Percentiles rank a stretch among this genome's conserved stretches.
Conservation (phyloP, 1,284 basidiomycete species). For the Rhodotorula sp. region DNA sequence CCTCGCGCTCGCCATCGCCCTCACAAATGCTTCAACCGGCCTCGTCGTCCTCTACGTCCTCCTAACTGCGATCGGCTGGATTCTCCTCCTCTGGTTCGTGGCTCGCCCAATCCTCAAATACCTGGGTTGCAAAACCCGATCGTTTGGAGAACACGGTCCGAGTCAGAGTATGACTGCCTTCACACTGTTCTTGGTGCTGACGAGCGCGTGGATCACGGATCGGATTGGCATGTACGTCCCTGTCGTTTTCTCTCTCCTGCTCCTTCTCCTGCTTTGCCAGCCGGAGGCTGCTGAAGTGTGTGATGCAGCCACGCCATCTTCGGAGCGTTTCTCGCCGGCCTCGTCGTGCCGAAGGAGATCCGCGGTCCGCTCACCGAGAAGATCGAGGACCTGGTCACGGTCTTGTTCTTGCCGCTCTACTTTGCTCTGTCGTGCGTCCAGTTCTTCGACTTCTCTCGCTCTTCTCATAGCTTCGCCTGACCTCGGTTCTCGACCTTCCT, state of each 20-base stretch:
- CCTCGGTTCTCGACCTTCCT: slow-evolving; percentile 39
- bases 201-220: slow-evolving; percentile 81
- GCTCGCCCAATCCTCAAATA: slow-evolving; percentile 54
- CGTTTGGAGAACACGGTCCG: slow-evolving; percentile 65
- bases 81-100: slow-evolving; percentile 72
- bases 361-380: slow-evolving; percentile 64
- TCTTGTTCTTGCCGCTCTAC: slow-evolving; percentile 68
- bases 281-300: too few relatives aligned
- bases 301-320: slow-evolving; percentile 50
- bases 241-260: not conserved
- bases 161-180: slow-evolving; percentile 75
- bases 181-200: slow-evolving; percentile 70
- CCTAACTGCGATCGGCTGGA: slow-evolving; percentile 77
- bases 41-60: slow-evolving; percentile 72
- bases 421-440: slow-evolving; percentile 44
- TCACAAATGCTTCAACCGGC: slow-evolving; percentile 78
- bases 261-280: slow-evolving; percentile 34
- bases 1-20: slow-evolving; percentile 78
- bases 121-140: slow-evolving; percentile 72
- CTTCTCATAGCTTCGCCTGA: too few relatives aligned
- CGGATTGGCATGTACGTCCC: slow-evolving; percentile 64
- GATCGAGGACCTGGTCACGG: slow-evolving; percentile 68
- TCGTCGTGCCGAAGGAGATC: slow-evolving; percentile 87
- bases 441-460: slow-evolving; percentile 40
- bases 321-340: slow-evolving; percentile 71